Conservation (phyloP, 345 rosid genomes). For the Gossypium mustelinum region DNA sequence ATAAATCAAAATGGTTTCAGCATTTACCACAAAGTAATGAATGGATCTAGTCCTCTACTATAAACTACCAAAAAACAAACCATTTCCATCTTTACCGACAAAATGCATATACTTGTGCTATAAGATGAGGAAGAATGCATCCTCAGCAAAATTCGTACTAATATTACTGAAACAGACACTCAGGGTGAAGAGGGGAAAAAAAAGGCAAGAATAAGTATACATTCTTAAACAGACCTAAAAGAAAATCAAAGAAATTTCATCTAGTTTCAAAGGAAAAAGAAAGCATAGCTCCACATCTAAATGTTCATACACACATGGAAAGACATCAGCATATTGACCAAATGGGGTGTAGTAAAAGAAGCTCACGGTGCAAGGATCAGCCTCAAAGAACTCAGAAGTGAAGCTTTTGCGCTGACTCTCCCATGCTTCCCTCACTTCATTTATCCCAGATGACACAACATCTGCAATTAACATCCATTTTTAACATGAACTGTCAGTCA, state of each 20-base stretch:
- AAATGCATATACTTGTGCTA: not conserved
- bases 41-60: not conserved
- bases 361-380: conserved; percentile 68
- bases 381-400: conserved; percentile 73
- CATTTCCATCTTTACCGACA: not conserved
- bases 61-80: not conserved
- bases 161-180: not conserved
- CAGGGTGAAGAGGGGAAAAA: not conserved
- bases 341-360: conserved; percentile 5
- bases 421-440: conserved; percentile 65
- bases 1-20: not conserved
- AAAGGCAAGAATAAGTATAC: not conserved
- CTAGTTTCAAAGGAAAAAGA: not conserved
- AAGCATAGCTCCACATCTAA: not conserved
- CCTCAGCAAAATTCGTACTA: not conserved
- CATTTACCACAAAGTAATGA: not conserved
- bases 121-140: not conserved
- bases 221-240: not conserved
- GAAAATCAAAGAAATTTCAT: not conserved
- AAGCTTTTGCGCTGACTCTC: conserved; percentile 64
- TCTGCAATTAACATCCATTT: conserved; percentile 28
- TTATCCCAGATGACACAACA: conserved; percentile 53
- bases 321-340: not conserved
- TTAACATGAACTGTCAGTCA: not conserved
- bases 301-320: not conserved